Base-by-base conservation (phyloP, 257 asterid genomes). In the Rehmannia glutinosa region DNA sequence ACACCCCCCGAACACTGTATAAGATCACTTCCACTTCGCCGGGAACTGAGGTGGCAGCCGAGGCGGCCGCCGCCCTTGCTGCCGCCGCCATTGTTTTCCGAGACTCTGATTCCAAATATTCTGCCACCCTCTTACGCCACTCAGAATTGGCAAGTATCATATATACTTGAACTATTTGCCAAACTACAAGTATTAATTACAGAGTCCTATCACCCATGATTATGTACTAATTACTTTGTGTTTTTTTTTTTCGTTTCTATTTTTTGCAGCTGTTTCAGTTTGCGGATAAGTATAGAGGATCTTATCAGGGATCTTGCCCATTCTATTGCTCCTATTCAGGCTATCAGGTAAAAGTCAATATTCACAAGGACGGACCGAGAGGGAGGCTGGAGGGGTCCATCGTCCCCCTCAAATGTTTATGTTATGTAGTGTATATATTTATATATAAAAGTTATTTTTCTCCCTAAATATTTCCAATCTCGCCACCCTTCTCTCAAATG, bases 311-410 rank as follows among this genome's bases (percentile, higher is more conserved):
- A 23, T 89, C 96, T 58, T 92, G 96, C 70, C 97, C 98, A 6
- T 89, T 82, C 78, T 92, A 89, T 62, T 89, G 96, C 71, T 92
- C 98, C 68, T 89, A 55, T 83, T 89, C 96, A 0, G 90, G 96
- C 60, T 87, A 78, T 74, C 83, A 86, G 95, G 96, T 90, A 82
- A n/a, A n/a, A n/a, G n/a, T n/a, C n/a, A n/a, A n/a, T n/a, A n/a
- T n/a, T n/a, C n/a, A n/a, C n/a, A n/a, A n/a, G n/a, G n/a, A n/a
- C n/a, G n/a, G n/a, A n/a, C n/a, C n/a, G n/a, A n/a, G n/a, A n/a
- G n/a, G n/a, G n/a, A n/a, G n/a, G n/a, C n/a, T n/a, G n/a, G n/a
- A n/a, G n/a, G n/a, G n/a, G n/a, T n/a, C n/a, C n/a, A n/a, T n/a
- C n/a, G n/a, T n/a, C n/a, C n/a, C n/a, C n/a, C n/a, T n/a, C n/a